These are phyloP conservation scores for Arthroderma sp. DNA, from an alignment of 2,329 filamentous ascomycete genomes.

Conservation along the genomic window DNA sequence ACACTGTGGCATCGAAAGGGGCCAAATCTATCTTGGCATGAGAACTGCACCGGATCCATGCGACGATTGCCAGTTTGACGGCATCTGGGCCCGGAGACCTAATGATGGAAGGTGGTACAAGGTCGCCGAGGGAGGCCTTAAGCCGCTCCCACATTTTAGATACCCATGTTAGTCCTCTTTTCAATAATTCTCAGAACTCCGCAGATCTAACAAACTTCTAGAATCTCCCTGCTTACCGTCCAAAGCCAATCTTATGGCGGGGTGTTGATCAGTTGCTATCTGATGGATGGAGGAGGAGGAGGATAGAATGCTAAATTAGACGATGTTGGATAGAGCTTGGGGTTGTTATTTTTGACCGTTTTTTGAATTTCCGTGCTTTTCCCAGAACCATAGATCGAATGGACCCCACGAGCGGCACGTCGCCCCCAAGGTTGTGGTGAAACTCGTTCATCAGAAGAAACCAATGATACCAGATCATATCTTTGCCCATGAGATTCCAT, in stretches of 20 bases:
- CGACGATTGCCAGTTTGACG: background rate
- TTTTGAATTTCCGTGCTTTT: too few relatives aligned
- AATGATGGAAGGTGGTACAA: background rate
- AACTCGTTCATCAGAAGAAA: slow-evolving; percentile 7
- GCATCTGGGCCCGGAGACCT: background rate
- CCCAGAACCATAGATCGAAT: too few relatives aligned
- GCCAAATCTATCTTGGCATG: slow-evolving; percentile 1
- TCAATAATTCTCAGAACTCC: background rate
- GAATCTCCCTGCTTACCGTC: background rate
- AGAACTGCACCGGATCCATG: background rate
- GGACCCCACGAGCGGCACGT: too few relatives aligned
- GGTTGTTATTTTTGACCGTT: too few relatives aligned
- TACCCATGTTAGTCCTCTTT: background rate
- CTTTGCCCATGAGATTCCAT: slow-evolving; percentile 7
- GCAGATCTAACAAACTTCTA: background rate
- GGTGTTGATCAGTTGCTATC: slow-evolving; percentile 6
- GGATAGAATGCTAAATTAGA: too few relatives aligned
- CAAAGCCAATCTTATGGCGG: slow-evolving; percentile 6
- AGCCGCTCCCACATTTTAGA: background rate
- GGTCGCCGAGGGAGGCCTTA: too few relatives aligned
- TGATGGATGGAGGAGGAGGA: too few relatives aligned
- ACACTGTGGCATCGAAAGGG: slow-evolving; percentile 2
- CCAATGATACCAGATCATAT: slow-evolving; percentile 2
- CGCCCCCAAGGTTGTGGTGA: slow-evolving; percentile 12
- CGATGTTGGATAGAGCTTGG: too few relatives aligned